Evolutionary conservation across 441 rosid species (phyloP).

Genomic region (Gossypium aridum): DNA sequence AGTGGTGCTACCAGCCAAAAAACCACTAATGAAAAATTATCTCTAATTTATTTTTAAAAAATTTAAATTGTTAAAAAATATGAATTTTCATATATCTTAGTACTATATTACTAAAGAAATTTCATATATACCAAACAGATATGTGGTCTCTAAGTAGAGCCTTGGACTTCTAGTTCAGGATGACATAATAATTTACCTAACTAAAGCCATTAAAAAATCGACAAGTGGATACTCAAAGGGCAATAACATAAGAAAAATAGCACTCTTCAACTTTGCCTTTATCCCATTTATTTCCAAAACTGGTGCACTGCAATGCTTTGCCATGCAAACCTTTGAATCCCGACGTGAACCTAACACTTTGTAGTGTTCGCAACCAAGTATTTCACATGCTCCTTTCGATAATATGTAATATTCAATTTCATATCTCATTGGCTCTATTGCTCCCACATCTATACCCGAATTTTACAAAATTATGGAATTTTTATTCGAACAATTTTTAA

Average conservation of each 20-base stretch:
- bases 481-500: not conserved
- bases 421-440: too few species aligned
- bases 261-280: constrained; percentile 28
- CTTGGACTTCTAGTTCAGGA: too few species aligned
- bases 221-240: not conserved
- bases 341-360: constrained; percentile 65
- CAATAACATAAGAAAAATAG: constrained; percentile 8
- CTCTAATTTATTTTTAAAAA: too few species aligned
- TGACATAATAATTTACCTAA: constrained; percentile 18
- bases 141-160: too few species aligned
- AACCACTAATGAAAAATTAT: too few species aligned
- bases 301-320: constrained; percentile 27
- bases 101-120: too few species aligned
- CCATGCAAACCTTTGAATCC: constrained; percentile 38
- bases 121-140: too few species aligned
- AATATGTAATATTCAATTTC: too few species aligned
- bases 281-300: constrained; percentile 29
- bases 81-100: too few species aligned
- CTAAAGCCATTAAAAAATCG: constrained; percentile 13
- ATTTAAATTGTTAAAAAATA: too few species aligned
- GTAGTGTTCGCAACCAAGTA: constrained; percentile 20
- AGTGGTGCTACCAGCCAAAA: too few species aligned
- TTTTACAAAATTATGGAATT: not conserved
- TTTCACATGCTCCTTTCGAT: constrained; percentile 29
- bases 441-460: too few species aligned